Evolutionary conservation across 176 grass and related monocot species (phyloP), one percentile per base, ranked within the genome.

Genomic region (Metroxylon sagu): DNA sequence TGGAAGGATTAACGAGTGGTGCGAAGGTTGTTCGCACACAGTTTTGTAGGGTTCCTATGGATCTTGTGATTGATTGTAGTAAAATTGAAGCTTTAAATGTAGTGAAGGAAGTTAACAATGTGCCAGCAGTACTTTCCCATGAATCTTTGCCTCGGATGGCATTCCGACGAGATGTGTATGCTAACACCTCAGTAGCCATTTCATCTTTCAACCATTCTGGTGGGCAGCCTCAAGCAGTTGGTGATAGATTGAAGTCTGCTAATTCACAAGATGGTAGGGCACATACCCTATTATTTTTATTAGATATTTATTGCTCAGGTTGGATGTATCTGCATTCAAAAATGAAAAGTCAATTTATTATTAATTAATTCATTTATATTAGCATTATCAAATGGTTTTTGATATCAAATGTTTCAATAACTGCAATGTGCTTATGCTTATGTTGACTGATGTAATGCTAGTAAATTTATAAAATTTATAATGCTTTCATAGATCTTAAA

Each of bases 51-150:
- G 27, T 67, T 23, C 64, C 64, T 67, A 4, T 67, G 51, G 50
- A 67, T 67, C 64, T 67, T 19, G 51, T 67, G 26, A 67, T 67
- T 19, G 64, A 67, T 55, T 67, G 64, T 14, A 54, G 21, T 21
- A 67, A 67, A 54, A 27, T 54, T 31, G 50, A 67, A 35, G 50
- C 27, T 29, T 4, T 54, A 35, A 30, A 35, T 54, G 26, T 39
- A 19, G 51, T 30, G 31, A 54, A 31, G 52, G 27, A 54, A 14
- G 4, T 30, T 54, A 49, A 31, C 27, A 67, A 1, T 54, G 19
- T 55, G 64, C 64, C 50, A 23, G 64, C 48, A n/a, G 18, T 67
- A 54, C 64, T 67, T 67, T 67, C 64, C 30, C 64, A 67, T 67
- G 64, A 67, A 67, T 29, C 64, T 19, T 67, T 67, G 26, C 51